Base-by-base conservation (phyloP, 805 yeast genomes). In the Saccharomycopsis schoenii region DNA sequence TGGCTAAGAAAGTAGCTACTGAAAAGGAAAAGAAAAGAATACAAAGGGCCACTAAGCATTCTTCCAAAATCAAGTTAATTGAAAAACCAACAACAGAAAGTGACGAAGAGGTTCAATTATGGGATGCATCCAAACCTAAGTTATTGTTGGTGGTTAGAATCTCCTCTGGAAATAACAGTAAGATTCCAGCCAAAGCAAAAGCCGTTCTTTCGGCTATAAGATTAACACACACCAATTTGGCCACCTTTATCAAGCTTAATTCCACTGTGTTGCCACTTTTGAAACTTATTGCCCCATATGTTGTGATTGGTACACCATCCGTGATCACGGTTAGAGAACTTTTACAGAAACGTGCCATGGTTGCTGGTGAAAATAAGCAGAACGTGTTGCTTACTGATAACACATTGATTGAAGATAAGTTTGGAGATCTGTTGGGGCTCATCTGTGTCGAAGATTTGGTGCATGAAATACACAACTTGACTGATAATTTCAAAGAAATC, bases 361-460 rank as follows among this genome's bases (percentile, higher is more conserved):
- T 85, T 42, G 68, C 74, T 60, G 70, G 74, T 50, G 69, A 69
- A 17, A 66, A 43, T 4, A 67, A 70, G 11, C 74, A 71, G 34
- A 62, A 65, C 0, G 72, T 80, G 47, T 80, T 83, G 62, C 74
- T 88, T 67, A 88, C 88, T 71, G 90, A 85, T 72, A 88, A 88
- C 75, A 84, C 83, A 67, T 73, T 84, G 50, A 85, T 88, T 58
- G 96, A 88, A 74, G 91, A 87, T 68, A 76, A 77, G 68, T 77
- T 88, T 64, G 86, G 86, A 50, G 88, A 85, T 9, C 52, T 47
- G 52, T 74, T 77, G 60, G 91, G 93, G 36, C 75, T 86, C 63
- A 83, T 88, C 65, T 88, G 96, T 81, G 80, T 86, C 19, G 94
- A 88, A 75, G 96, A 88, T 73, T 77, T 88, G 61, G 81, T 88